Evolutionary conservation across 805 yeast genomes (phyloP), one percentile per base, ranked within the genome.

Genomic region (Hanseniaspora clermontiae): DNA sequence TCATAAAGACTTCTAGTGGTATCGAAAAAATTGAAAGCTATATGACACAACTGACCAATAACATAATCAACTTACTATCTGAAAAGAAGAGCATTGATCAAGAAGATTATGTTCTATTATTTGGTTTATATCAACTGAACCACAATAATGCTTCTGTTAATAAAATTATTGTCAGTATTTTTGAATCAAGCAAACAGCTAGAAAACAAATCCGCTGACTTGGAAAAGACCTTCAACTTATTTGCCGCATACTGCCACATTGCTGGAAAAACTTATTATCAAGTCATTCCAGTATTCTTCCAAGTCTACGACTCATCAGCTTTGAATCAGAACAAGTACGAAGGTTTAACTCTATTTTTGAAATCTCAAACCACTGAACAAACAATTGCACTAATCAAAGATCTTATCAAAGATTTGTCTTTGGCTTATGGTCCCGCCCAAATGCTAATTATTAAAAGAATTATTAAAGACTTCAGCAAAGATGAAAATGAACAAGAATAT

Each of bases 271-370:
- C 32, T 31, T 53, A 38, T 19, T 20, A 45, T 17, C n/a, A 29
- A 4, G 17, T 46, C 27, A 20, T 46, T 19, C 57, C 57, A 31
- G 11, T n/a, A n/a, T 53, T 31, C 17, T 53, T 46, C 17, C 40
- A 46, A 19, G 34, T 45, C 14, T 11, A 43, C 29, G 29, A 17
- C 14, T 43, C n/a, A 36, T 2, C 38, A 14, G n/a, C 15, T 14
- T 34, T 36, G 12, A 14, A 29, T 19, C 10, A 24, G 7, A 14
- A 1, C 3, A 17, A 42, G 5, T 42, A 27, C 24, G 45, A 42
- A 42, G 55, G 55, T 14, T 36, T 51, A 32, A 17, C 17, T 34
- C n/a, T 51, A 4, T 51, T 43, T 17, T 39, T 51, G 27, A 43
- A 32, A 29, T 10, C 11, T 29, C 24, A 39, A 27, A 11, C 37